Evolutionary conservation across 192 early-diverging fungal genomes (phyloP).

Genomic region (Linnemannia hyalina): DNA sequence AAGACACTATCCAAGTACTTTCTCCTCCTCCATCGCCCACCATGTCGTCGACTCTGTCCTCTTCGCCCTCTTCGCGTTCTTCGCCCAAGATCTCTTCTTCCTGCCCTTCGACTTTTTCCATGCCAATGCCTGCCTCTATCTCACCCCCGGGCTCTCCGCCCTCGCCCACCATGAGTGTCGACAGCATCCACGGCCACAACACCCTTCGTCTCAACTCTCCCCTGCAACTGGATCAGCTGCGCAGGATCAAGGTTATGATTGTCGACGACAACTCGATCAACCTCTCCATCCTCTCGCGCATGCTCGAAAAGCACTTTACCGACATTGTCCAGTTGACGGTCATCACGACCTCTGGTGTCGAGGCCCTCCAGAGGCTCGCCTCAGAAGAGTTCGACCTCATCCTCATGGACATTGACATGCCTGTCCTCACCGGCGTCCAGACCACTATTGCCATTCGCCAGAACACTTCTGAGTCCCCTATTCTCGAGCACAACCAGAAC

Average conservation of each 20-base stretch:
- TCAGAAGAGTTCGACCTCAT: conserved; percentile 64
- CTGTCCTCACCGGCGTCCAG: conserved; percentile 69
- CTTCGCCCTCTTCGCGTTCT: background rate
- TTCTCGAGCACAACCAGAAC: conserved; percentile 62
- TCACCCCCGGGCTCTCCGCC: conserved; percentile 47
- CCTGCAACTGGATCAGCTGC: conserved; percentile 10
- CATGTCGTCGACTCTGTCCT: conserved; percentile 10
- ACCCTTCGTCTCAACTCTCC: conserved; percentile 11
- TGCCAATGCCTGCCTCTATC: conserved; percentile 19
- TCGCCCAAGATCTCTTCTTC: conserved; percentile 1
- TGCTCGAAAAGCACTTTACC: conserved; percentile 63
- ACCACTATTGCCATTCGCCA: conserved; percentile 67
- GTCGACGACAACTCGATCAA: conserved; percentile 81
- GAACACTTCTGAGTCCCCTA: conserved; percentile 27
- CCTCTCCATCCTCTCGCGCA: conserved; percentile 66
- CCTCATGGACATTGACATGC: conserved; percentile 82
- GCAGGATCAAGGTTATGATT: conserved; percentile 60
- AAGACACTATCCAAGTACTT: background rate
- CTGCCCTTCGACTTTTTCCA: conserved; percentile 15
- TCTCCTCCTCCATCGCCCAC: conserved; percentile 13
- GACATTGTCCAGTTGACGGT: conserved; percentile 52
- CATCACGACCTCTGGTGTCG: conserved; percentile 61
- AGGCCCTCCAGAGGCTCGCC: conserved; percentile 59
- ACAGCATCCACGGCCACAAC: conserved; percentile 28
- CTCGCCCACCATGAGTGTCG: conserved; percentile 43